Base-by-base conservation (phyloP, 495 filamentous ascomycete species). In the Neurospora sp. region DNA sequence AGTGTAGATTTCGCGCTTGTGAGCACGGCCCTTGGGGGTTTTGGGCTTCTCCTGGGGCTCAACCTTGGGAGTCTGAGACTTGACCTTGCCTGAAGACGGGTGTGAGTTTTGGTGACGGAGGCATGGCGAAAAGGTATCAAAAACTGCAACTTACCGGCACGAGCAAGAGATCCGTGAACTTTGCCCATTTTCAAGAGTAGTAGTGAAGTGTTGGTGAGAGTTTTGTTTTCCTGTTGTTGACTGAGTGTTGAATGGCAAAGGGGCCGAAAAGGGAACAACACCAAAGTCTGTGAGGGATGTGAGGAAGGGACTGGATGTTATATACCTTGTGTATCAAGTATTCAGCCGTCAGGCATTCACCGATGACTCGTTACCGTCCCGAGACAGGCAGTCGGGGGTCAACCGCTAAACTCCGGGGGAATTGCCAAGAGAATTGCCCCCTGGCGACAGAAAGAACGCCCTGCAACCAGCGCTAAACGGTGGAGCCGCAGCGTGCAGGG, bases 131-230 rank as follows among this genome's bases (percentile, higher is more conserved):
- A 16, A 1, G 20, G 54, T 14, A 62, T 18, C 27, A 16, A 62
- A 14, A 35, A 18, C 3, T 35, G 27, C 11, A 62, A 62, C 81
- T 72, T 83, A 88, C 95, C 96, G 81, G 95, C 94, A 92, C 94
- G 94, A 83, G 94, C 94, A 85, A 98, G 92, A 48, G 91, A 94
- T 76, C 92, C 92, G 88, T 95, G 92, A 79, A 94, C 92, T 87
- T 94, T 95, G 84, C 92, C 92, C 92, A 95, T 94, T 81, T 84
- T 90, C 88, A 85, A 82, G 83, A 83, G 80, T 73, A 74, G 71
- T 59, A 46, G 31, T 70, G 72, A 42, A 38, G 10, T 23, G 72
- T 14, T 81, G 31, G 14, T 18, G 7, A 35, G 54, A 18, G 54
- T 35, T 18, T 35, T 18, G 27, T 35, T 7, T 14, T 16, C 9